Base-by-base conservation (phyloP, 305 asterid genomes). In the Fraxinus floribunda region DNA sequence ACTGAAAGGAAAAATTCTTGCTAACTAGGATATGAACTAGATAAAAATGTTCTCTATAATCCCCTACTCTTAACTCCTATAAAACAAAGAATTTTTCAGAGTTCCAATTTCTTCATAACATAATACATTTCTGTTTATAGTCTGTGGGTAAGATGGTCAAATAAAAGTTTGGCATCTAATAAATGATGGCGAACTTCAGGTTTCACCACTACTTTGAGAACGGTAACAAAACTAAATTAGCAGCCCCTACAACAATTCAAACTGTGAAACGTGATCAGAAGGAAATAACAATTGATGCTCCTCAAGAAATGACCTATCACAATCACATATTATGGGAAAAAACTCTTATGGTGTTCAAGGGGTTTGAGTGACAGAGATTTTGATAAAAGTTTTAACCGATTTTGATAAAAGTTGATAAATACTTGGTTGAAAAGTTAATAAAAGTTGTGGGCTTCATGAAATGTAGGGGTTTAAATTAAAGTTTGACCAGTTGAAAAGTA, bases 171-270 rank as follows among this genome's bases (percentile, higher is more conserved):
- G 78, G 39, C 32, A 80, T 70, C 44, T 62, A 30, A 76, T 62
- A 74, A 36, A 22, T 10, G 13, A 62, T 16, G 20, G 81, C 44
- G 32, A 35, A 68, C 80, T 85, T 83, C 71, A 78, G 80, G 80
- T 66, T 79, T 82, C 49, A 79, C 32, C 41, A 73, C 18, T 57
- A 46, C 62, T 38, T 52, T 74, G 79, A 49, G 75, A 70, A 26
- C 79, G 13, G 30, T 55, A 26, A 24, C 74, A 57, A 5, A 72
- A 70, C 41, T 11, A n/a, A 74, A 55, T 35, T 64, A 60, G 62
- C 66, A 34, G 36, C 16, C 15, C 79, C 62, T 46, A 22, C 5
- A 49, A 68, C 29, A 46, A 77, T 75, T 77, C 74, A 71, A 81
- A 81, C 81, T 57, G 73, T 38, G 79, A 41, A 49, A 9, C 80